Conservation (phyloP, 331 rosid genomes). For the Quercus lobata region DNA sequence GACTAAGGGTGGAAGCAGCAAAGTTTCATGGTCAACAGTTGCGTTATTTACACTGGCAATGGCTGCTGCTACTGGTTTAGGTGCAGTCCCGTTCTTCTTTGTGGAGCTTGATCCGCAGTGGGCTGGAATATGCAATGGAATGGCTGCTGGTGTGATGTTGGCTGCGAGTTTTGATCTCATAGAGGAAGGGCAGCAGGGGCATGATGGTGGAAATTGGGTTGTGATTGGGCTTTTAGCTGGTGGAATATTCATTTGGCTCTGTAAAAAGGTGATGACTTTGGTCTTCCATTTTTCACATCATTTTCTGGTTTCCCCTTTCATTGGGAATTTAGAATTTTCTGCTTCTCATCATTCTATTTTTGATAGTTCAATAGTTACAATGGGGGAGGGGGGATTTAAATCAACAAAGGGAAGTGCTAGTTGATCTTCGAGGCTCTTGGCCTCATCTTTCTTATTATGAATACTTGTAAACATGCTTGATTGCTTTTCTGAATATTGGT, state of each 20-base stretch:
- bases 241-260: slow-evolving; percentile 88
- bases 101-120: slow-evolving; percentile 98
- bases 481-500: background rate
- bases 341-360: background rate
- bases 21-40: slow-evolving; percentile 90
- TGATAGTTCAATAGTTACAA: too few relatives aligned
- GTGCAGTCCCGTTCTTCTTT: slow-evolving; percentile 98
- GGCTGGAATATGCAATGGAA: slow-evolving; percentile 98
- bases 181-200: slow-evolving; percentile 94
- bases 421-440: too few relatives aligned
- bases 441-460: background rate
- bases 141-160: slow-evolving; percentile 99
- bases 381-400: too few relatives aligned
- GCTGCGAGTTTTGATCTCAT: slow-evolving; percentile 96
- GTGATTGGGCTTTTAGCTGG: slow-evolving; percentile 84
- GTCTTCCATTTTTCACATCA: background rate
- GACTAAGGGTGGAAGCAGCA: slow-evolving; percentile 53
- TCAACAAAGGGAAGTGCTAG: too few relatives aligned
- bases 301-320: background rate
- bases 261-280: slow-evolving; percentile 66
- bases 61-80: slow-evolving; percentile 99
- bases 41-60: slow-evolving; percentile 93
- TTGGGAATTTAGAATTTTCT: slow-evolving; percentile 3
- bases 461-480: background rate
- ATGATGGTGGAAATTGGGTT: slow-evolving; percentile 92